These are phyloP conservation scores for Tuber calosporum DNA, from an alignment of 495 filamentous ascomycete genomes.

Conservation along the genomic window DNA sequence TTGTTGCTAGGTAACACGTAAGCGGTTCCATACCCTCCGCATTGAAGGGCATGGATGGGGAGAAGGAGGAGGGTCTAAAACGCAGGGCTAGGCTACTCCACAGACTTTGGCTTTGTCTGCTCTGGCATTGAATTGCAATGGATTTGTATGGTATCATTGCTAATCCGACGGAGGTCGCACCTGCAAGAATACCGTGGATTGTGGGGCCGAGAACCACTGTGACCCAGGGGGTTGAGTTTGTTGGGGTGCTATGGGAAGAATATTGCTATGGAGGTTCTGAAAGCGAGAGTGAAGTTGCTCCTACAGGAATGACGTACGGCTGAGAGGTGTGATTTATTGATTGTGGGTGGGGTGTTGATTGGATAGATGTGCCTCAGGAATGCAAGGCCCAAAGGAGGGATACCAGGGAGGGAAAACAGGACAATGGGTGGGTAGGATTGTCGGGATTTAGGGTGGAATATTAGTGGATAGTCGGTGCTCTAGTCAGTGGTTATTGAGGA, in stretches of 20 bases:
- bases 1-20: no score
- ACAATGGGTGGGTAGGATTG: slow-evolving; percentile 30
- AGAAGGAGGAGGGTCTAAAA: no score
- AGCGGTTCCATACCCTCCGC: no score
- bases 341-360: slow-evolving; percentile 29
- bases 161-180: not conserved
- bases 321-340: slow-evolving; percentile 31
- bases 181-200: slow-evolving; percentile 34
- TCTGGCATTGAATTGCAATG: no score
- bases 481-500: no score
- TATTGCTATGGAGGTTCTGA: slow-evolving; percentile 19
- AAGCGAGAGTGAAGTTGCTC: slow-evolving; percentile 28
- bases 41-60: no score
- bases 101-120: no score
- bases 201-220: slow-evolving; percentile 27
- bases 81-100: no score
- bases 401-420: slow-evolving; percentile 14
- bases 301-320: slow-evolving; percentile 18
- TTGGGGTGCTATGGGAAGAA: slow-evolving; percentile 11
- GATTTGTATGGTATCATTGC: no score
- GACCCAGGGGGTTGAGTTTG: not conserved
- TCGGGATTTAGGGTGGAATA: no score
- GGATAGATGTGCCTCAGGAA: slow-evolving; percentile 38
- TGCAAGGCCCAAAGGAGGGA: slow-evolving; percentile 31
- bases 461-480: no score